A percentile compares a stretch with the other conserved stretches of the same genome.
Conservation (phyloP, 495 filamentous ascomycete species). For the Zalerion maritima region DNA sequence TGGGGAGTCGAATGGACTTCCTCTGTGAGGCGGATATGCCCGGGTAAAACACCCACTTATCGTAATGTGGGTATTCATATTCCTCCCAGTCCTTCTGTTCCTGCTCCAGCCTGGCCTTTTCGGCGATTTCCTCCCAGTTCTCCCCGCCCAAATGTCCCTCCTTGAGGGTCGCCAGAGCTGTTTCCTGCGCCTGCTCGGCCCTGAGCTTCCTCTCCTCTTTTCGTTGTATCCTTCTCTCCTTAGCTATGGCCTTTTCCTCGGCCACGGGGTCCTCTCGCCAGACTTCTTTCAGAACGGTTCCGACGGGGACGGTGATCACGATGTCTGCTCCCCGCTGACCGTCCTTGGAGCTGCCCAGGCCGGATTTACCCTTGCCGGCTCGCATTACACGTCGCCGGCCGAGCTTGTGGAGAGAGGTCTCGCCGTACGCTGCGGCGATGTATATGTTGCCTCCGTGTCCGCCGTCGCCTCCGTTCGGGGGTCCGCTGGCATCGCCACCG, state of each 20-base stretch:
- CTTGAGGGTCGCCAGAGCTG: constrained; percentile 14
- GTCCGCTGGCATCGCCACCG: constrained; percentile 64
- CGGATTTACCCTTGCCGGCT: constrained; percentile 69
- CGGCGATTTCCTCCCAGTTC: constrained; percentile 15
- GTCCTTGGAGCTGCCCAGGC: constrained; percentile 66
- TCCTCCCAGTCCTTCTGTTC: constrained; percentile 11
- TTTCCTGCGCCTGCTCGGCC: constrained; percentile 11
- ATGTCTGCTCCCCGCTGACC: constrained; percentile 77
- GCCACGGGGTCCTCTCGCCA: constrained; percentile 59
- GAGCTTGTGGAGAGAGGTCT: constrained; percentile 87
- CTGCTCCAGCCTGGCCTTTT: constrained; percentile 7
- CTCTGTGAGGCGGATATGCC: constrained; percentile 53
- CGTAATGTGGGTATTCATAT: constrained; percentile 25
- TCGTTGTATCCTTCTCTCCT: constrained; percentile 17
- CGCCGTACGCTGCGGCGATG: constrained; percentile 80
- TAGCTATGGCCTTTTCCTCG: constrained; percentile 35
- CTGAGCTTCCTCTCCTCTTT: constrained; percentile 14
- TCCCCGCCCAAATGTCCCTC: constrained; percentile 17
- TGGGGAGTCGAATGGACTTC: constrained; percentile 43
- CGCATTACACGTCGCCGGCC: constrained; percentile 60
- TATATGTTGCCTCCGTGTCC: constrained; percentile 84
- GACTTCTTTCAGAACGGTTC: constrained; percentile 77
- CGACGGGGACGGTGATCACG: constrained; percentile 79
- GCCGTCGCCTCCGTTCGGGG: constrained; percentile 94
- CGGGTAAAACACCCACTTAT: constrained; percentile 80